Evolutionary conservation across 2,329 filamentous ascomycete genomes (phyloP).

Genomic region (Pestalotiopsis fici): DNA sequence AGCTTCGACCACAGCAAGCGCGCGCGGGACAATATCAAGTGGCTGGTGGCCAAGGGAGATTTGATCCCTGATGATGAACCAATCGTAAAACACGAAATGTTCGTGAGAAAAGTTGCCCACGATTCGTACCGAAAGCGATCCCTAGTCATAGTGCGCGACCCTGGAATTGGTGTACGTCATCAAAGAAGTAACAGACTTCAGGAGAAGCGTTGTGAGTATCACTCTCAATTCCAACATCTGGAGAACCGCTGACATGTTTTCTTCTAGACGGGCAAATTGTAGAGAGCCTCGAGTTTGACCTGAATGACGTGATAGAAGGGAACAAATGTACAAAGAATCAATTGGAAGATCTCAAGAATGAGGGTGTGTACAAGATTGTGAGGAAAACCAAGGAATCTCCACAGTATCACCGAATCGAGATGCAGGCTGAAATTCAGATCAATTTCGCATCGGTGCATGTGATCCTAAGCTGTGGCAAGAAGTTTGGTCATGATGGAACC

Average conservation of each 20-base stretch:
- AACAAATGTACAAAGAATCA: neutral
- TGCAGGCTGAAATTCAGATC: neutral
- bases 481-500: neutral
- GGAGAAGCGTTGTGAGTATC: neutral
- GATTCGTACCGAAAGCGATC: too few relatives aligned
- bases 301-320: too few relatives aligned
- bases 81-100: neutral
- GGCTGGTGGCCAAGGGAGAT: neutral
- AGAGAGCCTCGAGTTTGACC: too few relatives aligned
- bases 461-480: neutral
- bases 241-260: neutral
- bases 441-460: neutral
- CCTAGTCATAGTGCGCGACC: too few relatives aligned
- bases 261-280: too few relatives aligned
- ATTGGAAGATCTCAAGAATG: neutral
- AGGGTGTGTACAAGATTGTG: neutral
- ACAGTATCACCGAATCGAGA: too few relatives aligned
- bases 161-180: neutral
- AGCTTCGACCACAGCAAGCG: neutral
- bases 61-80: neutral
- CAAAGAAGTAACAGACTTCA: neutral
- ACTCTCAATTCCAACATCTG: neutral
- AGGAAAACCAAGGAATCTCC: too few relatives aligned
- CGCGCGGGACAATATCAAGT: neutral
- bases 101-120: neutral